Evolutionary conservation across 208 protist genomes (phyloP).

Genomic region (Tritrichomonas foetus): DNA sequence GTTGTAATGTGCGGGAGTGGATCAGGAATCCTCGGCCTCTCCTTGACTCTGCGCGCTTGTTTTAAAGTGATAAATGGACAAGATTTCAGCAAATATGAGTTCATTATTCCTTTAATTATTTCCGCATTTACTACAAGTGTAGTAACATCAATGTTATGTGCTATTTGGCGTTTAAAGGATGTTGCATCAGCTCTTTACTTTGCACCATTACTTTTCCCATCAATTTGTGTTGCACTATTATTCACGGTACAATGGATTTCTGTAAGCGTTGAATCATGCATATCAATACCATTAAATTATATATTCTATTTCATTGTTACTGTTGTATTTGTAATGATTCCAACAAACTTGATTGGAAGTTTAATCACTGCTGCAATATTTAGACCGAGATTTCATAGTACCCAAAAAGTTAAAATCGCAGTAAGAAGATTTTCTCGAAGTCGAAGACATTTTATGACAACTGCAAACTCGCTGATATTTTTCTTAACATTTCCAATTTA

Average conservation of each 20-base stretch:
- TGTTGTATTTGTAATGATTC: neutral
- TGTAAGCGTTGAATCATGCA: neutral
- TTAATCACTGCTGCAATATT: neutral
- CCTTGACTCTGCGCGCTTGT: too few species aligned
- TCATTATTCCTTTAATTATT: neutral
- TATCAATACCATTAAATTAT: neutral
- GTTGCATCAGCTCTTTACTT: constrained; percentile 28
- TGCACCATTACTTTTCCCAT: neutral
- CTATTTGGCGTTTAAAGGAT: neutral
- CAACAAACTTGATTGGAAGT: neutral
- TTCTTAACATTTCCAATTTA: neutral
- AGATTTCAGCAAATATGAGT: neutral
- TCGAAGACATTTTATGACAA: neutral
- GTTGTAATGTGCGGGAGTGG: too few species aligned
- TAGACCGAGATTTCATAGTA: neutral
- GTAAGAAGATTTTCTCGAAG: neutral
- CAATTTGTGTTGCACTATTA: neutral
- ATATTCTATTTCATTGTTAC: neutral
- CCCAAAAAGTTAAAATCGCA: neutral
- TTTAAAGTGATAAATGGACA: neutral
- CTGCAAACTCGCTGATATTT: neutral
- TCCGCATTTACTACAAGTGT: neutral
- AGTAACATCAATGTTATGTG: neutral
- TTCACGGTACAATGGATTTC: constrained; percentile 9
- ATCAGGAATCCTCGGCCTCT: too few species aligned